A percentile compares a stretch with the other conserved stretches of the same genome.
Conservation (phyloP, 2,329 filamentous ascomycete genomes). For the Cercospora janseana region DNA sequence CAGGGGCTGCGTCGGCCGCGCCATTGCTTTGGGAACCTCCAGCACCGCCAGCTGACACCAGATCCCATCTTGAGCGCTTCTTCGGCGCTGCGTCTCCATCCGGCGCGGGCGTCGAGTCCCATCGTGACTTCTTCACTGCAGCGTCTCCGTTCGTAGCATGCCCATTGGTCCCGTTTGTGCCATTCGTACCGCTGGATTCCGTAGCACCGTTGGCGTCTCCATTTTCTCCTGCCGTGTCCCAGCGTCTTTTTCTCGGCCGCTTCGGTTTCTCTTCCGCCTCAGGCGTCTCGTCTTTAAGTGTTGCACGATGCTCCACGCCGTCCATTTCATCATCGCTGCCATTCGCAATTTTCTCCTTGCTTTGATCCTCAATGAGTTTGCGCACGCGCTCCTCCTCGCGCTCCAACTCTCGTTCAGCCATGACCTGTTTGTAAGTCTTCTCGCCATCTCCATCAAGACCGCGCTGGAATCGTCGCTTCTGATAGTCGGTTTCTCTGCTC, state of each 20-base stretch:
- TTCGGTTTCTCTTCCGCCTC: constrained; percentile 52
- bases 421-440: constrained; percentile 82
- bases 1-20: constrained; percentile 46
- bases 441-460: constrained; percentile 70
- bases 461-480: constrained; percentile 90
- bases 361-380: constrained; percentile 74
- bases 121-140: constrained; percentile 69
- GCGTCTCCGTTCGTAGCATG: constrained; percentile 29
- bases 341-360: constrained; percentile 65
- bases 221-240: constrained; percentile 65
- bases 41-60: constrained; percentile 67
- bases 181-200: not conserved
- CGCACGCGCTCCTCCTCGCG: constrained; percentile 87
- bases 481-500: constrained; percentile 94
- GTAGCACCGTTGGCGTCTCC: constrained; percentile 30
- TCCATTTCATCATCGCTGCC: constrained; percentile 65
- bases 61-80: constrained; percentile 86
- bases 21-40: constrained; percentile 74
- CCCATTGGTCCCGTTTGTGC: constrained; percentile 19
- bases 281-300: constrained; percentile 59
- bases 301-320: constrained; percentile 64
- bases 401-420: constrained; percentile 87
- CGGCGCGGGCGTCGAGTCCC: constrained; percentile 70
- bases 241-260: constrained; percentile 81
- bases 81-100: constrained; percentile 59